phyloP scores from a whole-genome alignment of 2,329 filamentous ascomycete species.

The Xylariaceae sp. region DNA sequence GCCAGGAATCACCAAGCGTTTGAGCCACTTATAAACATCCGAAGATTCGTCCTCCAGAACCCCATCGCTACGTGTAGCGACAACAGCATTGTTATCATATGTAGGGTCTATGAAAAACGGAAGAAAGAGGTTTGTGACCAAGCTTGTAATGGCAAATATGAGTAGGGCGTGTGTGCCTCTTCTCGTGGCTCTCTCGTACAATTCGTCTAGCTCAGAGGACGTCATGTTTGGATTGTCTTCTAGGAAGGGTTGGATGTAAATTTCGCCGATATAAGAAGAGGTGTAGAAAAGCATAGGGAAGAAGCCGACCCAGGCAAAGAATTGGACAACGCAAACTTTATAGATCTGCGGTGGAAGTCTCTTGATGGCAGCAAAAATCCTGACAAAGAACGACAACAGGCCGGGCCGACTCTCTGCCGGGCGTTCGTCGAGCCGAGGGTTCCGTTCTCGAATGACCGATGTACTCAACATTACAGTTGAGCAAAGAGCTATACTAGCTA shows the following conservation, averaged over 20 bases:
- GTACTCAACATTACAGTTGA: constrained; percentile 70
- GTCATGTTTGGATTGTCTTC: constrained; percentile 73
- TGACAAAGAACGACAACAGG: constrained; percentile 72
- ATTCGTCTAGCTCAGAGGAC: constrained; percentile 67
- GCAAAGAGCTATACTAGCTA: constrained; percentile 71
- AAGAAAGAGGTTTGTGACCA: constrained; percentile 75
- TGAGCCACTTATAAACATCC: constrained; percentile 44
- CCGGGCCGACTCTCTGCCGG: constrained; percentile 58
- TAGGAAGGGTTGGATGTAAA: constrained; percentile 83
- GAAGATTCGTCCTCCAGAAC: constrained; percentile 31
- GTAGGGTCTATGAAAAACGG: constrained; percentile 83
- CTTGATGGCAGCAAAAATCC: constrained; percentile 71
- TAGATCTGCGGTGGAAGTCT: constrained; percentile 77
- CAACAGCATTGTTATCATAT: constrained; percentile 52
- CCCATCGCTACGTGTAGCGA: constrained; percentile 16
- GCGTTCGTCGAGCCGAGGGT: constrained; percentile 69
- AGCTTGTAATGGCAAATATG: constrained; percentile 80
- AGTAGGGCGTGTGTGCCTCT: constrained; percentile 86
- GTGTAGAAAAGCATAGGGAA: constrained; percentile 96
- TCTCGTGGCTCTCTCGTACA: constrained; percentile 82
- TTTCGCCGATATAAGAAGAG: constrained; percentile 88
- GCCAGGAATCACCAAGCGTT: constrained; percentile 69
- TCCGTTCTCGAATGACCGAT: constrained; percentile 67
- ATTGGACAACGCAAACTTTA: constrained; percentile 76
- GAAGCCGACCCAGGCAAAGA: constrained; percentile 91